These are phyloP conservation scores for Fusarium ramigenum DNA, from an alignment of 2,329 filamentous ascomycete genomes.

Conservation along the genomic window DNA sequence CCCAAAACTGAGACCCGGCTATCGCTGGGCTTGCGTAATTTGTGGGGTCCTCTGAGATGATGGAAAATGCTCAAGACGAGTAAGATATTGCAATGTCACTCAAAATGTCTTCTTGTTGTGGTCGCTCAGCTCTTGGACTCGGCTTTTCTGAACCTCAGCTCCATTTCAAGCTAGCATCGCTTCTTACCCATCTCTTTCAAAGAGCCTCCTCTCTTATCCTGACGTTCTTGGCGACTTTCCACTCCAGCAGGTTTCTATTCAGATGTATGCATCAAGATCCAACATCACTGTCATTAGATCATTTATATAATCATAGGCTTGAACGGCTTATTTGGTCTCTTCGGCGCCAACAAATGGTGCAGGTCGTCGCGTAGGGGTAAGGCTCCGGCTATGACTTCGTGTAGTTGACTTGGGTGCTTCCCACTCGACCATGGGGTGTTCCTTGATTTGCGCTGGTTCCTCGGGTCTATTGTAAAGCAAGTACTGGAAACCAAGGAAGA, in stretches of 20 bases:
- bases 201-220: neutral
- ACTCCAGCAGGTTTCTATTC: constrained; percentile 5
- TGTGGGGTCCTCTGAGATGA: constrained; percentile 12
- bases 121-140: neutral
- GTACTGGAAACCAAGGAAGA: constrained; percentile 79
- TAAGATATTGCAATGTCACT: neutral
- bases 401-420: constrained; percentile 41
- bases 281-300: constrained; percentile 28
- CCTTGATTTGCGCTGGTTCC: constrained; percentile 47
- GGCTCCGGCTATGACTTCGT: constrained; percentile 47
- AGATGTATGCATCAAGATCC: constrained; percentile 8
- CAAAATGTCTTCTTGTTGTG: neutral
- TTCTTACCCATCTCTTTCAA: constrained; percentile 20
- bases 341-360: constrained; percentile 50
- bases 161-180: neutral
- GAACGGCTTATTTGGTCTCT: constrained; percentile 25
- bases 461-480: constrained; percentile 70
- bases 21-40: constrained; percentile 27
- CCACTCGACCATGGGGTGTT: constrained; percentile 51
- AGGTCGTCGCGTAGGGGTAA: constrained; percentile 53
- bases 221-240: neutral
- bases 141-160: neutral
- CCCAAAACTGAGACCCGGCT: constrained; percentile 29
- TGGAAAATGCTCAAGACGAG: neutral
- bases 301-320: constrained; percentile 9